A percentile compares a stretch with the other conserved stretches of the same genome.
phyloP scores from a whole-genome alignment of 2,329 filamentous ascomycete genomes.

The Teratosphaeriaceae sp. region DNA sequence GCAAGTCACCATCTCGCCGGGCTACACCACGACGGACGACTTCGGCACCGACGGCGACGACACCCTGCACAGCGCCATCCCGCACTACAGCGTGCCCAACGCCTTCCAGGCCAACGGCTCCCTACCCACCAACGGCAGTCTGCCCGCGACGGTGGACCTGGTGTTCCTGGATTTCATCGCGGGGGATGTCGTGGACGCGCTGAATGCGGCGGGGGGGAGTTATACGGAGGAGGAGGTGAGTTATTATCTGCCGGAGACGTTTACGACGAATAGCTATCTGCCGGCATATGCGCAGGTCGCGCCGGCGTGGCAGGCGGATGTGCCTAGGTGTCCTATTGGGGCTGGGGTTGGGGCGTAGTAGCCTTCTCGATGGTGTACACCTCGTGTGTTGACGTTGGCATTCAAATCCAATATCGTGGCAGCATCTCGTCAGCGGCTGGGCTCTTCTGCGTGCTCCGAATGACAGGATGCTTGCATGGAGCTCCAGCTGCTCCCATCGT shows the following conservation, averaged over 20 bases:
- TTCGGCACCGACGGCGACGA: conserved; percentile 53
- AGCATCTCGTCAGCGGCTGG: too few species aligned
- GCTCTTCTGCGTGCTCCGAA: too few species aligned
- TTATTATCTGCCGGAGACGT: conserved; percentile 34
- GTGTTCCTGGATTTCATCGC: conserved; percentile 48
- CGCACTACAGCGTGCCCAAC: conserved; percentile 42
- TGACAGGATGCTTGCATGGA: too few species aligned
- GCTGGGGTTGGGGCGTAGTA: conserved; percentile 17
- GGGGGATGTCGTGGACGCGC: conserved; percentile 29
- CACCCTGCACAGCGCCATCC: conserved; percentile 45
- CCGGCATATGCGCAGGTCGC: conserved; percentile 33
- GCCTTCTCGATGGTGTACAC: too few species aligned
- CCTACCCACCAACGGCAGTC: conserved; percentile 39
- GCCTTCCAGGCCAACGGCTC: conserved; percentile 46
- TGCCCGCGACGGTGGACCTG: conserved; percentile 44
- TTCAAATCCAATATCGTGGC: too few species aligned
- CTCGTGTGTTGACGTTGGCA: too few species aligned
- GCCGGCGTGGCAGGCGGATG: conserved; percentile 33
- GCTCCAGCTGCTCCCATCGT: too few species aligned
- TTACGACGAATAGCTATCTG: conserved; percentile 38
- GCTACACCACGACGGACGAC: conserved; percentile 51
- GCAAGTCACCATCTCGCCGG: conserved; percentile 34
- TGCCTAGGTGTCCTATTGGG: conserved; percentile 35
- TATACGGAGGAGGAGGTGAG: conserved; percentile 27
- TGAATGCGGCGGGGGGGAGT: conserved; percentile 30